Base-by-base conservation (phyloP, 2,329 filamentous ascomycete species). In the Pyricularia grisea region DNA sequence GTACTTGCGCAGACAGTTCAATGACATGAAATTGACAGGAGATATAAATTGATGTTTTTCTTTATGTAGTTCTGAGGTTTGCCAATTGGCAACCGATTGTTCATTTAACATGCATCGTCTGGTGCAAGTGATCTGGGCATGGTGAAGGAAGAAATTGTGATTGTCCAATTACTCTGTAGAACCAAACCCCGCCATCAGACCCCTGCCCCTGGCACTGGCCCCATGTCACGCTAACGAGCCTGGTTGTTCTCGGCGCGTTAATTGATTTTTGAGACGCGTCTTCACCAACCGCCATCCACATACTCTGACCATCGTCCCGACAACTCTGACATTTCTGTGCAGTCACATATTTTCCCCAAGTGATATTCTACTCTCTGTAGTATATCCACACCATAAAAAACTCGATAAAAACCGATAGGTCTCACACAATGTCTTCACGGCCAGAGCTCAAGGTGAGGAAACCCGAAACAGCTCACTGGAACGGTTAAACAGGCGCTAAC, bases 381-480 rank as follows among this genome's bases (percentile, higher is more conserved):
- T 20, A 42, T 10, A 58, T n/a, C 20, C 12, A 27, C 27, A 27
- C 27, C 4, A 23, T 9, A 3, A 5, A 3, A 60, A 58, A n/a
- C 17, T 60, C 10, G 2, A 42, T n/a, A 42, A 42, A 42, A 17
- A 10, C 12, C 17, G 12, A 20, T 28, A 23, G 20, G 11, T 42
- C 20, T 17, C 17, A 68, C n/a, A 25, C 63, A n/a, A 92, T 92
- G 90, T 88, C 88, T 77, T 91, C 90, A 67, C 82, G 90, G 75
- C 90, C 90, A 69, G 90, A 92, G 76, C 78, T 92, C 67, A 92
- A 91, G 86, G 90, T 90, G 25, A 55, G 60, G 27, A 27, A 17
- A 28, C 60, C 14, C 12, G 25, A 20, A 63, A 63, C 12, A 14
- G 27, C 27, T 28, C 20, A 42, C 28, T 12, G 9, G 17, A 9